These are phyloP conservation scores for Trypanosoma conorhini DNA, from an alignment of 208 protist species.

Conservation along the genomic window DNA sequence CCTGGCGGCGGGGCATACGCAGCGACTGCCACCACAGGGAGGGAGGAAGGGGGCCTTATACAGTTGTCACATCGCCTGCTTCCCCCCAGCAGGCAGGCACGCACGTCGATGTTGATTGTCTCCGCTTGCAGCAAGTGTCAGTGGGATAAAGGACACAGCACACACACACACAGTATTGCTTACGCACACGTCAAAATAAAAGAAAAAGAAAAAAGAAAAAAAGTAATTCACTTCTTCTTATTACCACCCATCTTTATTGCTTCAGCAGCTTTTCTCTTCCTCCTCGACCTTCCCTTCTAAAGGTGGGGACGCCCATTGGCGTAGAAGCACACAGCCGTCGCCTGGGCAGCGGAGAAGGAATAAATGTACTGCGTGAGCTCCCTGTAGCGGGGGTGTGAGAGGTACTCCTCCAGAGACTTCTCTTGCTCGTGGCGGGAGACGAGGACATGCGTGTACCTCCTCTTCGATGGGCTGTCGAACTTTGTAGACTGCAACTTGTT, in stretches of 20 bases:
- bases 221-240: not conserved
- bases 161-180: no score
- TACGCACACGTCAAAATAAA: no score
- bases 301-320: constrained; percentile 14
- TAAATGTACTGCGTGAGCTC: constrained; percentile 40
- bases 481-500: not conserved
- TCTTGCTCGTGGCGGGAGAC: constrained; percentile 47
- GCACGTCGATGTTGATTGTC: no score
- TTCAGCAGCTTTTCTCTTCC: not conserved
- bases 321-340: constrained; percentile 46
- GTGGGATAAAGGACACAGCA: no score
- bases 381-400: constrained; percentile 37
- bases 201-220: not conserved
- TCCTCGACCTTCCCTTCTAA: constrained; percentile 5
- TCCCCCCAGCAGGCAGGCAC: no score
- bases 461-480: not conserved
- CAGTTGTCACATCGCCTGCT: no score
- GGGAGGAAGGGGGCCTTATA: no score
- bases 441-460: constrained; percentile 51
- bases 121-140: no score
- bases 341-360: constrained; percentile 24
- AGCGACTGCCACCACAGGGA: no score
- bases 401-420: constrained; percentile 35
- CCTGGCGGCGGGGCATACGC: no score
- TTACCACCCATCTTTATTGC: constrained; percentile 1